Percentiles rank a stretch among this genome's conserved stretches.
Evolutionary conservation across 176 grass and related monocot species (phyloP).

Genomic region (Zoysia japonica): DNA sequence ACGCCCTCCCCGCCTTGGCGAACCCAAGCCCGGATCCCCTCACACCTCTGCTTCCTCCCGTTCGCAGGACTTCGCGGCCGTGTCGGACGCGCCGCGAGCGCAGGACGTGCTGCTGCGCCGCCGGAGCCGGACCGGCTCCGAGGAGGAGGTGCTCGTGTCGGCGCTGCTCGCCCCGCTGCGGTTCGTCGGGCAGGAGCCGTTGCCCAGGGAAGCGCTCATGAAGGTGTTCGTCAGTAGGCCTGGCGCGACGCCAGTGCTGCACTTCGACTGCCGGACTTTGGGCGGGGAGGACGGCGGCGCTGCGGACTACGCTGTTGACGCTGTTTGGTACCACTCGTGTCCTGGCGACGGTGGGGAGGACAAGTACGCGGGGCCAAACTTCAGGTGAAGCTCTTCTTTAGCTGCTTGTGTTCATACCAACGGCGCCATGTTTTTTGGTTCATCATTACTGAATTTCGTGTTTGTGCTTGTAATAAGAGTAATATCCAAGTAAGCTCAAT

Average conservation of each 20-base stretch:
- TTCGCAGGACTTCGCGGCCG: slow-evolving; percentile 57
- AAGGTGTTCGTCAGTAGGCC: slow-evolving; percentile 75
- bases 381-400: too few species aligned
- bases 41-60: not conserved
- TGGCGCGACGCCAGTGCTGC: slow-evolving; percentile 48
- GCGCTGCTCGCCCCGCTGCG: slow-evolving; percentile 66
- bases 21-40: not conserved
- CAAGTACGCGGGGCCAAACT: too few species aligned
- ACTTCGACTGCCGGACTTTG: slow-evolving; percentile 61
- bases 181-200: slow-evolving; percentile 30
- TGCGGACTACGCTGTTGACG: slow-evolving; percentile 42
- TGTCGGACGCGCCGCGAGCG: slow-evolving; percentile 41
- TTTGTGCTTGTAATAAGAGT: not conserved
- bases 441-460: not conserved
- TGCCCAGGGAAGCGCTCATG: slow-evolving; percentile 51
- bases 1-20: not conserved
- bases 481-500: not conserved
- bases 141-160: slow-evolving; percentile 71
- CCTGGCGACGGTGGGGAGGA: too few species aligned
- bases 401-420: too few species aligned
- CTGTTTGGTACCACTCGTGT: slow-evolving; percentile 49
- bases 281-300: not conserved
- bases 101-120: slow-evolving; percentile 65
- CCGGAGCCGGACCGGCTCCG: slow-evolving; percentile 1
- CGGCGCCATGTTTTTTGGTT: too few species aligned